Conservation (phyloP, 1,284 basidiomycete species). For the Austroboletus novae-zelandiae region DNA sequence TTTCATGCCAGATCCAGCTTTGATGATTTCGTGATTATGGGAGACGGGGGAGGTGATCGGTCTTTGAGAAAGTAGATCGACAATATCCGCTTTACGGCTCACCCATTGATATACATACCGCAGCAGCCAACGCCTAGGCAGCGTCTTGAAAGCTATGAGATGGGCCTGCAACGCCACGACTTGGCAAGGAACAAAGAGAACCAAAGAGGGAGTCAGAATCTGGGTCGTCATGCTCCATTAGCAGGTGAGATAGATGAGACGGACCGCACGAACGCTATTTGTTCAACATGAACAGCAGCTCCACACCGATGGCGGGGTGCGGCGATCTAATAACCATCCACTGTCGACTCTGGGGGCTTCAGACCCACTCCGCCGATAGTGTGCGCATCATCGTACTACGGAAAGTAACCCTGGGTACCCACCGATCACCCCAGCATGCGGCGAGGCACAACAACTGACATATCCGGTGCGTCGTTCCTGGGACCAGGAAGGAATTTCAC, state of each 20-base stretch:
- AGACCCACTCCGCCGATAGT: no score
- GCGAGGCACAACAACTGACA: background rate
- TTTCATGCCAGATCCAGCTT: constrained; percentile 4
- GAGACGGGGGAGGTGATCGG: background rate
- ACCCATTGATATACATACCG: constrained; percentile 8
- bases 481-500: constrained; percentile 2
- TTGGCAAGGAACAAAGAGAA: constrained; percentile 3
- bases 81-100: constrained; percentile 23
- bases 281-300: no score
- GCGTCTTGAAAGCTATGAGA: background rate
- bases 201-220: constrained; percentile 10
- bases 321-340: background rate
- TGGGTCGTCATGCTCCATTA: constrained; percentile 8
- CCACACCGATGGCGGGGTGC: no score
- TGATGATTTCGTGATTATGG: constrained; percentile 4
- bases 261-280: background rate
- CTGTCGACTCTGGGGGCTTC: no score
- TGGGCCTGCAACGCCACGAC: constrained; percentile 5
- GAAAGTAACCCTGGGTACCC: no score
- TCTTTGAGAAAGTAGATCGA: constrained; percentile 1
- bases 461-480: constrained; percentile 15
- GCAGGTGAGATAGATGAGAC: constrained; percentile 11
- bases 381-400: no score
- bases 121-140: constrained; percentile 5
- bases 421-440: no score